These are phyloP conservation scores for Helotiales sp. DNA, from an alignment of 2,329 filamentous ascomycete species.

Conservation along the genomic window DNA sequence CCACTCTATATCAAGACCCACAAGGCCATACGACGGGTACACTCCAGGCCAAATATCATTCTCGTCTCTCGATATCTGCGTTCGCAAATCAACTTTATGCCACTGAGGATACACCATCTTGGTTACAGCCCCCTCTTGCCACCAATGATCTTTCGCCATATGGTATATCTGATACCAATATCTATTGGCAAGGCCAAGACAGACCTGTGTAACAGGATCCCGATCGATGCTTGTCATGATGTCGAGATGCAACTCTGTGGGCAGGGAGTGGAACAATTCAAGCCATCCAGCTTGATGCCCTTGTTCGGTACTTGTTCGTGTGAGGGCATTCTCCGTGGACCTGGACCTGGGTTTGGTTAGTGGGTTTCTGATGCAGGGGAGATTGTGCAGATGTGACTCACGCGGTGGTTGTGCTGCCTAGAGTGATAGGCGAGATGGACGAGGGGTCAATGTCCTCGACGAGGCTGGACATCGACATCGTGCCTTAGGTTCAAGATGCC, in stretches of 20 bases:
- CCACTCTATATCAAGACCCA: conserved; percentile 3
- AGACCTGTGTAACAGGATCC: conserved; percentile 14
- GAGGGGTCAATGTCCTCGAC: neutral
- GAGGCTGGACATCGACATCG: conserved; percentile 2
- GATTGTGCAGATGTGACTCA: conserved; percentile 11
- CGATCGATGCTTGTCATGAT: conserved; percentile 8
- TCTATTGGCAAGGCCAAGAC: neutral
- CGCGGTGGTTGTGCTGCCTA: conserved; percentile 11
- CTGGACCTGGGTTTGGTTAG: conserved; percentile 1
- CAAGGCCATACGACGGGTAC: conserved; percentile 2
- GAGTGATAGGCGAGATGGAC: neutral
- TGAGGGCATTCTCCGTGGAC: conserved; percentile 1
- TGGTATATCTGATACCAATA: conserved; percentile 7
- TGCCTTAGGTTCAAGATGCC: neutral
- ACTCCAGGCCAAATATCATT: conserved; percentile 1
- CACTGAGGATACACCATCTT: neutral
- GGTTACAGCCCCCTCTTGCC: neutral
- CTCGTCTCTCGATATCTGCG: neutral
- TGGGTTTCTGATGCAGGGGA: neutral
- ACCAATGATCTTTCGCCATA: neutral
- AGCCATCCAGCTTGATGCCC: neutral
- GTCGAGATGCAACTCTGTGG: conserved; percentile 4
- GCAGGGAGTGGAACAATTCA: neutral
- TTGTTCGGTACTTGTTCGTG: neutral
- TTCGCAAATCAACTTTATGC: neutral